A percentile compares a stretch with the other conserved stretches of the same genome.
Evolutionary conservation across 2,329 filamentous ascomycete species (phyloP).

Genomic region (Venturia pyrina): DNA sequence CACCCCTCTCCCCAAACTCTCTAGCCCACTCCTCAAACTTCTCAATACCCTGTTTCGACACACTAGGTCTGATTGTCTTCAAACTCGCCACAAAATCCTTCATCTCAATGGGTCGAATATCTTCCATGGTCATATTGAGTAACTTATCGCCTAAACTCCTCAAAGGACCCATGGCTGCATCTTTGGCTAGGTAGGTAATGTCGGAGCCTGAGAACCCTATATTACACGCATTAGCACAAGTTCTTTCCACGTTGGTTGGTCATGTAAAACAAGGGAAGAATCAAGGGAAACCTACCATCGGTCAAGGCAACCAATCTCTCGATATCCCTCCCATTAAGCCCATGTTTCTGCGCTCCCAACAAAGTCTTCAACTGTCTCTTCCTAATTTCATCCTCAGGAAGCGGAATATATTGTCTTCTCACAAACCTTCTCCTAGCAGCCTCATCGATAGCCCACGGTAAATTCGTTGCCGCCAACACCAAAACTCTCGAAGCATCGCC

Average conservation of each 20-base stretch:
- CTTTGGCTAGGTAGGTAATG: constrained; percentile 92
- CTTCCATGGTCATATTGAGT: constrained; percentile 83
- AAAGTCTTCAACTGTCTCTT: constrained; percentile 69
- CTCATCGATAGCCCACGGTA: constrained; percentile 97
- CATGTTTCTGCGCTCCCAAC: constrained; percentile 79
- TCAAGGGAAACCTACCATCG: constrained; percentile 51
- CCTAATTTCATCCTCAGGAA: constrained; percentile 77
- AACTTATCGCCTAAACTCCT: constrained; percentile 82
- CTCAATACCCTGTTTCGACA: constrained; percentile 73
- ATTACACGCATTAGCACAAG: background rate
- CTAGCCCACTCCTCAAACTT: constrained; percentile 90
- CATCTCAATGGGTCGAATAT: constrained; percentile 79
- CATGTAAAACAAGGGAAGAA: no score
- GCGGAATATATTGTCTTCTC: constrained; percentile 85
- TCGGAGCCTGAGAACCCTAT: constrained; percentile 95
- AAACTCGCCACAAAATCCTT: constrained; percentile 78
- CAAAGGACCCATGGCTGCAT: constrained; percentile 93
- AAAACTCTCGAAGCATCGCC: constrained; percentile 83
- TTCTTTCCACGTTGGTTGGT: no score
- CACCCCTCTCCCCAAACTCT: constrained; percentile 86
- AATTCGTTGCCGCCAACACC: constrained; percentile 87
- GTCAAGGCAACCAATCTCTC: constrained; percentile 66
- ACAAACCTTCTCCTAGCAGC: constrained; percentile 86
- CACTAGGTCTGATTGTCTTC: constrained; percentile 76
- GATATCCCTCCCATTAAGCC: constrained; percentile 62